Conservation (phyloP, 129 eudicot species). For the Oenanthe sinensis region DNA sequence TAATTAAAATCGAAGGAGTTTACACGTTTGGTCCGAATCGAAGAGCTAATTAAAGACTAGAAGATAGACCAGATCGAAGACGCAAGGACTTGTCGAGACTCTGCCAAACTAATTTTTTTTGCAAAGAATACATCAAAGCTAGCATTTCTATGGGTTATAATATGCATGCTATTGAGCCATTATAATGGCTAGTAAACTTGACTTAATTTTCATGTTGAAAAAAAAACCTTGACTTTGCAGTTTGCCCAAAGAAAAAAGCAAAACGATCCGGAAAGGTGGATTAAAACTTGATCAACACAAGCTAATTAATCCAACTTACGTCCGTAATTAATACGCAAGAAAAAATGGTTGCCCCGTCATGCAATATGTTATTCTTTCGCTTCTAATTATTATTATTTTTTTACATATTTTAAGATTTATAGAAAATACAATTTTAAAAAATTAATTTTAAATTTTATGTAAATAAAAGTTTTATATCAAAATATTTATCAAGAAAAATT, state of each 20-base stretch:
- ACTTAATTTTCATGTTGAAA: not conserved
- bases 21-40: not conserved
- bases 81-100: not conserved
- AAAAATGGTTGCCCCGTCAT: not conserved
- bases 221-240: not conserved
- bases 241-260: not conserved
- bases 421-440: too few relatives aligned
- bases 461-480: too few relatives aligned
- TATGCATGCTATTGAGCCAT: not conserved
- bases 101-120: not conserved
- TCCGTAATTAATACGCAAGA: not conserved
- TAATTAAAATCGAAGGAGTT: not conserved
- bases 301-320: not conserved
- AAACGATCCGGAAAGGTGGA: not conserved
- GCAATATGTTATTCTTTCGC: not conserved
- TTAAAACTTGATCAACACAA: not conserved
- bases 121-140: not conserved
- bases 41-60: not conserved
- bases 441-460: too few relatives aligned
- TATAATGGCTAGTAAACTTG: not conserved
- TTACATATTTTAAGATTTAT: too few relatives aligned
- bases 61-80: not conserved
- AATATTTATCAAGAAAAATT: too few relatives aligned
- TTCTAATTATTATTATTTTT: too few relatives aligned
- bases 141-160: not conserved